Base-by-base conservation (phyloP, 139 green algal genomes). In the Marvania coccoides region DNA sequence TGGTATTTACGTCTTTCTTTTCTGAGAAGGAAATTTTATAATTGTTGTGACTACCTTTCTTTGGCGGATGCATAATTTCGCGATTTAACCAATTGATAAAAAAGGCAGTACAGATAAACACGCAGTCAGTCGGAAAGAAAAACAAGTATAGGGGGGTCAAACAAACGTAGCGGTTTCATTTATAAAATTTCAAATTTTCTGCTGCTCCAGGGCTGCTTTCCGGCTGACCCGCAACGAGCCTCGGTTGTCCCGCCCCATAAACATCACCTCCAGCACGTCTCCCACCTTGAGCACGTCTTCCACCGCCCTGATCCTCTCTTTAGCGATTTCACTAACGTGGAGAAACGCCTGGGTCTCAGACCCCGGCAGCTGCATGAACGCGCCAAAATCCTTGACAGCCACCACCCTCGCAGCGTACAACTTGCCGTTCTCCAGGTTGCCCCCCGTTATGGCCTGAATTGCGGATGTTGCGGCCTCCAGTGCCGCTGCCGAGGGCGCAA, bases 301-400 rank as follows among this genome's bases (percentile, higher is more conserved):
- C 1, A 89, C 60, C 26, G 66, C 46, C 9, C 47, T 28, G 19
- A 83, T 39, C 3, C 62, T 57, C 4, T 57, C 7, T 26, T 67
- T 35, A 0, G 61, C 58, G 1, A 88, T 4, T 39, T 88, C 76
- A 23, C 67, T 80, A 39, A 89, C 79, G 69, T 90, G 83, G 38
- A 90, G 76, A 56, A 87, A 62, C 1, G 69, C 72, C 13, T 65
- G 67, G 24, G 65, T 53, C 39, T 74, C 71, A 45, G 65, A 51
- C 6, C 13, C 35, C 26, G 34, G 59, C 13, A 66, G 13, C 9
- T 31, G 23, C 14, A 66, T 33, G 9, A 66, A 66, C 24, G 59
- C 59, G 26, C 59, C 59, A 66, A 66, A 66, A 56, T 66, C 59
- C 56, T 66, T 66, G 0, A 66, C 26, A 7, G 5, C 15, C 10